Conservation (phyloP, 1,284 basidiomycete species). For the Megacollybia platyphylla region DNA sequence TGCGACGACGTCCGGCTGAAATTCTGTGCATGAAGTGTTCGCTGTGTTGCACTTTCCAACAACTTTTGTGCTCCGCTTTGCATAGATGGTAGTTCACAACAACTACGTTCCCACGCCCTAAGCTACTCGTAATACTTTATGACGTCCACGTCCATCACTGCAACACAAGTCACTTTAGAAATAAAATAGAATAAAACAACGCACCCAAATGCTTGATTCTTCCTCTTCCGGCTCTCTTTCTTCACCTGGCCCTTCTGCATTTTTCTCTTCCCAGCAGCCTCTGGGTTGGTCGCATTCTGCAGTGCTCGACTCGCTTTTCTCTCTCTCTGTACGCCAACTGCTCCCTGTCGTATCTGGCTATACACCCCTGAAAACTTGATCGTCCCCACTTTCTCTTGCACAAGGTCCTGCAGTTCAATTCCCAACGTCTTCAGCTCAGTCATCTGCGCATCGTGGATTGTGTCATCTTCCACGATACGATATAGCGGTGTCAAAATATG, state of each 20-base stretch:
- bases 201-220: constrained; percentile 47
- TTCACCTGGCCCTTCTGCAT: constrained; percentile 55
- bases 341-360: constrained; percentile 66
- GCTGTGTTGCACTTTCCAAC: constrained; percentile 52
- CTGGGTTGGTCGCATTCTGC: constrained; percentile 61
- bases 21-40: constrained; percentile 60
- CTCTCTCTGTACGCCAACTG: constrained; percentile 57
- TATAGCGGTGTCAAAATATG: constrained; percentile 85
- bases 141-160: constrained; percentile 1
- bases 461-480: constrained; percentile 79
- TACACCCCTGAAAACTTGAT: constrained; percentile 73
- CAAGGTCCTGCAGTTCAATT: constrained; percentile 77
- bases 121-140: background rate
- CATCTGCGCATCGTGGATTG: constrained; percentile 64
- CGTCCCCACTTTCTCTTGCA: constrained; percentile 79
- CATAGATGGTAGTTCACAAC: constrained; percentile 15
- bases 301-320: constrained; percentile 57
- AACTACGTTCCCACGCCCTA: background rate
- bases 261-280: constrained; percentile 67
- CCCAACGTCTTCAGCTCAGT: constrained; percentile 79
- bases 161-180: background rate
- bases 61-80: constrained; percentile 30
- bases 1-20: constrained; percentile 64
- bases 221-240: constrained; percentile 76
- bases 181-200: constrained; percentile 11